Evolutionary conservation across 768 basidiomycete genomes (phyloP), one percentile per base, ranked within the genome.

Genomic region (Holtermannia corniformis): DNA sequence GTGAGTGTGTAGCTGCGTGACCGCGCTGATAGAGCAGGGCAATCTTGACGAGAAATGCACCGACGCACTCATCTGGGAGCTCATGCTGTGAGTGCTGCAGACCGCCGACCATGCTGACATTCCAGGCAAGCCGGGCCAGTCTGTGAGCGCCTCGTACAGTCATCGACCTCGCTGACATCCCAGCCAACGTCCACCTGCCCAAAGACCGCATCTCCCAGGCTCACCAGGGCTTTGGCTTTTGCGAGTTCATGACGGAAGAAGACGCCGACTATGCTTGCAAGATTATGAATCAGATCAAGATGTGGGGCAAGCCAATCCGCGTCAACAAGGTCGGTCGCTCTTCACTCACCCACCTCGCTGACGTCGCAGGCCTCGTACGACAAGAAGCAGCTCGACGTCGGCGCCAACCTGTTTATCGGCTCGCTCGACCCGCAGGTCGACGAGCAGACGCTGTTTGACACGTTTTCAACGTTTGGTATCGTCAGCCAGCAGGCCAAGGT

Each of bases 261-360:
- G 95, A 97, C 75, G 91, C 95, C 57, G 95, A 99, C 75, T 99
- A 99, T 74, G 93, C 91, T 53, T 96, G 93, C 80, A 95, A 96
- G 79, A 96, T 97, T 64, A 96, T 97, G 93, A 99, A 99, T 72
- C 93, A 96, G 78, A 97, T 99, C 71, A 99, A 99, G 74, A 74
- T 99, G 49, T 99, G 87, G 82, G 95, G 95, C 22, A 97, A 97
- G 71, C 95, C 95, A 26, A 95, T 99, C 54, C 80, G 95, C 60
- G 93, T 99, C 59, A 97, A 96, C 79, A 99, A 96, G 84, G 90
- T 87, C 59, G 67, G 83, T 76, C 10, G 5, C n/a, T n/a, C 21
- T 20, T 51, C 42, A 41, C 23, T 55, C 4, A 16, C 50, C 37
- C 13, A 23, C 32, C 55, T 27, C 27, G 41, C 47, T 32, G 22